These are phyloP conservation scores for Dalechampia spathulata DNA, from an alignment of 441 rosid species.

Conservation along the genomic window DNA sequence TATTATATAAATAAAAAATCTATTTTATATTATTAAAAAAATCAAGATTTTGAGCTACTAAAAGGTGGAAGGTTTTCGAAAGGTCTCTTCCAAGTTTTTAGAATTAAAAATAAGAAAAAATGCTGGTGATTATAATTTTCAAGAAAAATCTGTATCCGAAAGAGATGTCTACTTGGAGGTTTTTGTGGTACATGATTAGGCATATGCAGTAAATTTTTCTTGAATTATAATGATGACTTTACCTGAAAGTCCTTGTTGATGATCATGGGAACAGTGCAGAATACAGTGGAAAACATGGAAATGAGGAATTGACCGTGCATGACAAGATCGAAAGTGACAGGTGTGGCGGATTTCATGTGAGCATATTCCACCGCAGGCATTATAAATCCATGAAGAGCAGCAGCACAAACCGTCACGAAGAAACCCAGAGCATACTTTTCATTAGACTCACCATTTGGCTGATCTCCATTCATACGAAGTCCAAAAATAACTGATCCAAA, in stretches of 20 bases:
- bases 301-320: constrained; percentile 18
- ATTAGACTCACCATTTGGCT: constrained; percentile 7
- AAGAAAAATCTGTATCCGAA: too few relatives aligned
- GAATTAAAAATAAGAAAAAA: too few relatives aligned
- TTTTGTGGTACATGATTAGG: too few relatives aligned
- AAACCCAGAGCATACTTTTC: constrained; percentile 15
- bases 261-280: constrained; percentile 17
- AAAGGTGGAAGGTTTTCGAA: too few relatives aligned
- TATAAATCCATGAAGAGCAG: constrained; percentile 17
- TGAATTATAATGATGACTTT: neutral
- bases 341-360: constrained; percentile 7
- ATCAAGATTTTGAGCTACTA: too few relatives aligned
- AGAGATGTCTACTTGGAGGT: too few relatives aligned
- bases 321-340: constrained; percentile 15
- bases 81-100: too few relatives aligned
- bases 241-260: constrained; percentile 18
- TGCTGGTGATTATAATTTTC: too few relatives aligned
- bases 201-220: neutral
- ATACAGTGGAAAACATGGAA: constrained; percentile 14
- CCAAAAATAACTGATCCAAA: constrained; percentile 10
- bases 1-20: too few relatives aligned
- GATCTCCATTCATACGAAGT: constrained; percentile 10
- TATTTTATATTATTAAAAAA: too few relatives aligned
- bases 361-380: constrained; percentile 14
- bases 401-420: constrained; percentile 12